Conservation (phyloP, 345 rosid genomes). For the Geranium brycei region DNA sequence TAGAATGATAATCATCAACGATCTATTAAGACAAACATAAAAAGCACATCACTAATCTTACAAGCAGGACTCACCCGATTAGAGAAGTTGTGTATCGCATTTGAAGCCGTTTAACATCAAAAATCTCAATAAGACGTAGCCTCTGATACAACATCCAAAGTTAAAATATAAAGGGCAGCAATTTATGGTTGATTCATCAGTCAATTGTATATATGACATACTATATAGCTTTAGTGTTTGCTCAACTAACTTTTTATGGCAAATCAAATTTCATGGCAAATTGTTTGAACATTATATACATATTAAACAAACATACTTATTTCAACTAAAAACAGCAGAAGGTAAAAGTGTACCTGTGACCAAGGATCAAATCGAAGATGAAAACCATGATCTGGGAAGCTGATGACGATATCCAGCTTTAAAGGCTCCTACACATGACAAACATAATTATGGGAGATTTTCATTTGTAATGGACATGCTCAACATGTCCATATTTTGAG, state of each 20-base stretch:
- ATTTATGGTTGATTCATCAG: not conserved
- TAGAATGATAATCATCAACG: slow-evolving; percentile 4
- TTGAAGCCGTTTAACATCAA: slow-evolving; percentile 82
- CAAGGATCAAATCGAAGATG: slow-evolving; percentile 95
- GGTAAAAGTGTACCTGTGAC: slow-evolving; percentile 59
- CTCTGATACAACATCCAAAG: slow-evolving; percentile 40
- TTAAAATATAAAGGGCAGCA: slow-evolving; percentile 8
- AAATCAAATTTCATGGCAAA: not conserved
- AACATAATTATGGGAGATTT: not conserved
- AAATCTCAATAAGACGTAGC: slow-evolving; percentile 75
- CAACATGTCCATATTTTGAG: not conserved
- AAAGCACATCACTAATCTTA: not conserved
- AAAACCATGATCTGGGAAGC: slow-evolving; percentile 97
- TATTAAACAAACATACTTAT: not conserved
- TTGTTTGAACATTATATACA: not conserved
- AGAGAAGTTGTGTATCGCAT: slow-evolving; percentile 77
- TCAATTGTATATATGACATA: not conserved
- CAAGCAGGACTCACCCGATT: slow-evolving; percentile 51
- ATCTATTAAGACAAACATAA: not conserved
- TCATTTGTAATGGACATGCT: not conserved
- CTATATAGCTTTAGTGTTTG: not conserved
- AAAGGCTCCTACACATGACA: slow-evolving; percentile 56
- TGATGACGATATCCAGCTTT: slow-evolving; percentile 70
- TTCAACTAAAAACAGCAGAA: not conserved
- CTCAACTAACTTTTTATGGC: not conserved